These are phyloP conservation scores for Pseudocercospora fijiensis DNA, from an alignment of 2,329 filamentous ascomycete species.

Conservation along the genomic window DNA sequence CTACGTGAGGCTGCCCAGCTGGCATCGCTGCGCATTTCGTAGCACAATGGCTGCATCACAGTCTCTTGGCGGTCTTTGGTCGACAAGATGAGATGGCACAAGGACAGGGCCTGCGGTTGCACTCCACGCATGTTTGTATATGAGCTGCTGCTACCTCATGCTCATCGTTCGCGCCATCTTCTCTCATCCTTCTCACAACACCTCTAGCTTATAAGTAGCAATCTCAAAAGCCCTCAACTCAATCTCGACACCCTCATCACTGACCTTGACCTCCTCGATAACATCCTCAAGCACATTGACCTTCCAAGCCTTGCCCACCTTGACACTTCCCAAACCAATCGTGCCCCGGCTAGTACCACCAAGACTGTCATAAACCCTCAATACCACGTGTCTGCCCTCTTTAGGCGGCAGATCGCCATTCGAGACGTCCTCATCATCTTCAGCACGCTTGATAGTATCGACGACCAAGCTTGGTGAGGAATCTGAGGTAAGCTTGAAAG, in stretches of 20 bases:
- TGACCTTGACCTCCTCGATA: slow-evolving; percentile 62
- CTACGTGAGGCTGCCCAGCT: not conserved
- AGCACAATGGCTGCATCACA: not conserved
- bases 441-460: slow-evolving; percentile 85
- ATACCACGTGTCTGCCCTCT: slow-evolving; percentile 73
- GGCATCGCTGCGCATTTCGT: not conserved
- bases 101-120: not conserved
- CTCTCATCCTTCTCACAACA: slow-evolving; percentile 21
- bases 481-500: slow-evolving; percentile 61
- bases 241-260: slow-evolving; percentile 41
- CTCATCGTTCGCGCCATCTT: not conserved
- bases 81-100: not conserved
- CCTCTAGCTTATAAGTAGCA: slow-evolving; percentile 39
- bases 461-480: slow-evolving; percentile 60
- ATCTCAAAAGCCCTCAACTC: slow-evolving; percentile 44
- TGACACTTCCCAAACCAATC: slow-evolving; percentile 63
- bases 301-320: slow-evolving; percentile 75
- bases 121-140: not conserved
- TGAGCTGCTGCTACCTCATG: not conserved
- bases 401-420: slow-evolving; percentile 53
- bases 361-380: slow-evolving; percentile 84
- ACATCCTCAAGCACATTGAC: slow-evolving; percentile 89
- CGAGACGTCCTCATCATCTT: slow-evolving; percentile 56
- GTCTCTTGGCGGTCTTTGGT: not conserved
- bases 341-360: slow-evolving; percentile 75